Percentiles rank a stretch among this genome's conserved stretches.
phyloP scores from a whole-genome alignment of 2,329 filamentous ascomycete species.

The Pseudofabraea citricarpa region DNA sequence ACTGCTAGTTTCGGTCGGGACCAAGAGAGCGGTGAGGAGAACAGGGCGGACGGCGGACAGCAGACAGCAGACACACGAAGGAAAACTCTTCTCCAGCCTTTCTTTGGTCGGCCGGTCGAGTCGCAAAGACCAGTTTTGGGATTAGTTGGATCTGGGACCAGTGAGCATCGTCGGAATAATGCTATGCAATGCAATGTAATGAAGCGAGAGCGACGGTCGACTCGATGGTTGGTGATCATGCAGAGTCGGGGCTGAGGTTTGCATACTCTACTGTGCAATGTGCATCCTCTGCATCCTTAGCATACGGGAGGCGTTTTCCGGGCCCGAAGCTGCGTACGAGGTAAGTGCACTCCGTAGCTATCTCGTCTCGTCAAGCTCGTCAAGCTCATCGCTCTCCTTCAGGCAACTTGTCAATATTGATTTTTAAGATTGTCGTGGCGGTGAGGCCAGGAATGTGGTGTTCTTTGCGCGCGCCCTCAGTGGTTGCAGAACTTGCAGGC shows the following conservation, averaged over 20 bases:
- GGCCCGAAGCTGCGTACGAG: neutral
- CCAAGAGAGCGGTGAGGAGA: constrained; percentile 15
- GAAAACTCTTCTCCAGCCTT: constrained; percentile 6
- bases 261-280: too few species aligned
- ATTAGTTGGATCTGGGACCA: constrained; percentile 14
- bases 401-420: neutral
- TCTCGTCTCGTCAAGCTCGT: neutral
- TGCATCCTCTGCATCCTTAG: too few species aligned
- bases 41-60: too few species aligned
- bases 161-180: constrained; percentile 1
- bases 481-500: neutral
- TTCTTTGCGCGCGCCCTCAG: too few species aligned
- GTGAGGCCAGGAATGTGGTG: too few species aligned
- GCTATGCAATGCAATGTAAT: neutral
- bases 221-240: neutral
- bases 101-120: neutral
- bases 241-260: too few species aligned
- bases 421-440: neutral
- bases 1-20: neutral
- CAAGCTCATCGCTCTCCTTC: neutral
- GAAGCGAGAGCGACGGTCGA: neutral
- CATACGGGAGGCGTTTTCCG: neutral
- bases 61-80: too few species aligned
- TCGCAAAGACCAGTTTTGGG: constrained; percentile 18
- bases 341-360: too few species aligned